A percentile compares a stretch with the other conserved stretches of the same genome.
phyloP scores from a whole-genome alignment of 2,329 filamentous ascomycete species.

The Coniella lustricola region DNA sequence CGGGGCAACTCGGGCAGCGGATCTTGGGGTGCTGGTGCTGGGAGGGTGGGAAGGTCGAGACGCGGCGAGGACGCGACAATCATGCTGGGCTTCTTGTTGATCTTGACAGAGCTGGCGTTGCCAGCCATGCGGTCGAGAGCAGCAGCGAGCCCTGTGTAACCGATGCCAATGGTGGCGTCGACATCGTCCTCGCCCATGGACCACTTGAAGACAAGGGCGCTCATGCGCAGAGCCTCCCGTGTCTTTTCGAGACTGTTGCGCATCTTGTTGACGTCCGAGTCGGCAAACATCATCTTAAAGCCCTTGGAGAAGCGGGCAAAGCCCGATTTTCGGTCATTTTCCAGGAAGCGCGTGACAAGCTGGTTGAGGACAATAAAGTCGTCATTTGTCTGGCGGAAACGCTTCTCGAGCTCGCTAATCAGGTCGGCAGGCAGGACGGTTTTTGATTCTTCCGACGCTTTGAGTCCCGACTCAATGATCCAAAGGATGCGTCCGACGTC shows the following conservation, averaged over 20 bases:
- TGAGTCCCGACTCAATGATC: slow-evolving; percentile 61
- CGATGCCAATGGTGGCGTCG: slow-evolving; percentile 56
- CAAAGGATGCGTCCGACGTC: slow-evolving; percentile 60
- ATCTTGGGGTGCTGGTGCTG: slow-evolving; percentile 15
- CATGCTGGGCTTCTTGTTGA: slow-evolving; percentile 10
- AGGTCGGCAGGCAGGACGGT: slow-evolving; percentile 52
- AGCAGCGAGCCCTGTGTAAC: slow-evolving; percentile 59
- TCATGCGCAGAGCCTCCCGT: slow-evolving; percentile 56
- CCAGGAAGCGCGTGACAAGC: slow-evolving; percentile 53
- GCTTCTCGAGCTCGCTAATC: slow-evolving; percentile 55
- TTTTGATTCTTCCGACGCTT: slow-evolving; percentile 34
- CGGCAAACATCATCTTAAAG: slow-evolving; percentile 56
- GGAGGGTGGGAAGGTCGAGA: neutral
- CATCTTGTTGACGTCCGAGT: slow-evolving; percentile 56
- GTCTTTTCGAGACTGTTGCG: slow-evolving; percentile 48
- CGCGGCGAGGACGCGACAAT: neutral
- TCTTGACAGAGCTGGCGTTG: neutral
- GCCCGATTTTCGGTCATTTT: slow-evolving; percentile 54
- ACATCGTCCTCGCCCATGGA: slow-evolving; percentile 51
- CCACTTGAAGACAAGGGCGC: slow-evolving; percentile 59
- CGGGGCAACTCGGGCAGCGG: slow-evolving; percentile 5
- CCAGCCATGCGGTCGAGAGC: slow-evolving; percentile 47
- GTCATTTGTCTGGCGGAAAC: slow-evolving; percentile 52
- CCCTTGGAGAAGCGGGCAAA: slow-evolving; percentile 54
- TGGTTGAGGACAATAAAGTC: slow-evolving; percentile 59